Percentiles rank a stretch among this genome's conserved stretches.
Conservation (phyloP, 2,329 filamentous ascomycete genomes). For the Thielaviopsis musarum region DNA sequence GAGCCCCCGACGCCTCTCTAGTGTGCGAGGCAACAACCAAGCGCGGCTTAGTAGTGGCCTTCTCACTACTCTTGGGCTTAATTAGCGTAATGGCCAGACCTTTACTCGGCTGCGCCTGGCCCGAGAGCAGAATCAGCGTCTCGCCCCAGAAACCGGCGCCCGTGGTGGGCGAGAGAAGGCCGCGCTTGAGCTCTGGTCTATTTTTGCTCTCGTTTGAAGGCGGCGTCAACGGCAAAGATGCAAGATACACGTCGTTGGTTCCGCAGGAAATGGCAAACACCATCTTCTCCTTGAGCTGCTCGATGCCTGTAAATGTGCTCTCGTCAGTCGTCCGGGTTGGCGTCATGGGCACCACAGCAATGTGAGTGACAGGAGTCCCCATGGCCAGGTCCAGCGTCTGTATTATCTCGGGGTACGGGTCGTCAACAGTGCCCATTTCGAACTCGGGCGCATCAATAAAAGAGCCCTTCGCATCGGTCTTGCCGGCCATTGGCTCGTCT, state of each 20-base stretch:
- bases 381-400: conserved; percentile 46
- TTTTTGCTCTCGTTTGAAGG: conserved; percentile 43
- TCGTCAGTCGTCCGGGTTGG: conserved; percentile 30
- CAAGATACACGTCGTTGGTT: conserved; percentile 37
- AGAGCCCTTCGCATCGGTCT: conserved; percentile 14
- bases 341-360: conserved; percentile 38
- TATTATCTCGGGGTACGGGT: conserved; percentile 35
- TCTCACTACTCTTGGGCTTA: conserved; percentile 20
- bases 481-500: conserved; percentile 24
- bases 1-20: conserved; percentile 38
- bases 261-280: conserved; percentile 44
- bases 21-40: conserved; percentile 45
- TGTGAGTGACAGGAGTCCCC: conserved; percentile 35
- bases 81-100: conserved; percentile 38
- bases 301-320: conserved; percentile 28
- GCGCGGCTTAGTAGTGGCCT: conserved; percentile 22
- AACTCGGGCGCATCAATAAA: conserved; percentile 41
- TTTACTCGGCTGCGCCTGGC: conserved; percentile 35
- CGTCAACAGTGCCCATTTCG: conserved; percentile 33
- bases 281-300: conserved; percentile 37
- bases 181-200: conserved; percentile 33
- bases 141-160: conserved; percentile 50
- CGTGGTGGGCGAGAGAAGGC: conserved; percentile 34
- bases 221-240: conserved; percentile 43
- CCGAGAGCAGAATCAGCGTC: conserved; percentile 34